Base-by-base conservation (phyloP, 306 rosid species). In the Senna tora region DNA sequence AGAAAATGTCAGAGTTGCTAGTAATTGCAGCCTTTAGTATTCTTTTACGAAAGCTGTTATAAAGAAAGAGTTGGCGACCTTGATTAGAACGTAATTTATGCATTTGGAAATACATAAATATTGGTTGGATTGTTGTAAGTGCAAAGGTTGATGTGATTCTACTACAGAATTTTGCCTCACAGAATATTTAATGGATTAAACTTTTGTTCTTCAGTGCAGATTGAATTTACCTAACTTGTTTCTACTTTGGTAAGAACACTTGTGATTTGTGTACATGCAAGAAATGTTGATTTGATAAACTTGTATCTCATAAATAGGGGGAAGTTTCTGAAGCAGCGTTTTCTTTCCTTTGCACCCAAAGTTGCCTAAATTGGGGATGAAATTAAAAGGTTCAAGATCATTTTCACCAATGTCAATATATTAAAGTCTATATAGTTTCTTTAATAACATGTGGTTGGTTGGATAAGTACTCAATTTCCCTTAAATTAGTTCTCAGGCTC, bases 71-170 rank as follows among this genome's bases (percentile, higher is more conserved):
- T 69, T 55, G 57, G 56, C 62, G 69, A 81, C 80, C 39, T 7
- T 63, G 69, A 50, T 74, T 81, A 47, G 67, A 75, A 65, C 67
- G 55, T 67, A 67, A 67, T 72, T 84, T 38, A 67, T 78, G 85
- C 84, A 55, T 75, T 76, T 75, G 83, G 80, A 78, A 77, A 22
- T 62, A 62, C 39, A 62, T 39, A 25, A 64, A 59, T 59, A 17
- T 78, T 70, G 75, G 43, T 77, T 71, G 79, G 74, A 71, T 65
- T 49, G 57, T 63, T 67, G 45, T 71, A 21, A 21, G 9, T 73
- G 68, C 60, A 43, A 76, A 59, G 9, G 49, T 60, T 75, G 65
- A 38, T 61, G 60, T 50, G n/a, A 65, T 34, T 57, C 21, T 69
- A 25, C 16, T 46, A 17, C 34, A 25, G n/a, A 74, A 54, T 50